A percentile compares a stretch with the other conserved stretches of the same genome.
Conservation (phyloP, 495 filamentous ascomycete species). For the Penicillium robsamsonii region DNA sequence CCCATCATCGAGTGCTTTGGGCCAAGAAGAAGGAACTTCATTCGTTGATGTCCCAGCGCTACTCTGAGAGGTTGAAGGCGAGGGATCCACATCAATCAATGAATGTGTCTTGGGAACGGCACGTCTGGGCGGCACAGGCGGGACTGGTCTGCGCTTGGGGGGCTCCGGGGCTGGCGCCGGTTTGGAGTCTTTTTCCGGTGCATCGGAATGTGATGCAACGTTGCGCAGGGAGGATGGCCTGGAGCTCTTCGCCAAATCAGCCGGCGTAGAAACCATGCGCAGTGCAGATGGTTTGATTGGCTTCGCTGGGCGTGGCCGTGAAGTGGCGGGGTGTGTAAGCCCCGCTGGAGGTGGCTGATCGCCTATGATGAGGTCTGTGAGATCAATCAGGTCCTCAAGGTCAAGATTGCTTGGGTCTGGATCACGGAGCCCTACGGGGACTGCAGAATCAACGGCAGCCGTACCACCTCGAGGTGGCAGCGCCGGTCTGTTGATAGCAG, state of each 20-base stretch:
- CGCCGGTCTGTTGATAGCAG: constrained; percentile 29
- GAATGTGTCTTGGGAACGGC: constrained; percentile 22
- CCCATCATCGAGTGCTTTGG: background rate
- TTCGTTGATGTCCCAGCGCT: constrained; percentile 14
- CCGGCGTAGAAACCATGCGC: constrained; percentile 39
- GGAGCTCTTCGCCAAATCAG: constrained; percentile 10
- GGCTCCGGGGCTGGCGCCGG: constrained; percentile 16
- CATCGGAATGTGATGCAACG: background rate
- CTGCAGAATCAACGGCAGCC: constrained; percentile 10
- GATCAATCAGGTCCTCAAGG: constrained; percentile 62
- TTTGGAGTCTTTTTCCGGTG: background rate
- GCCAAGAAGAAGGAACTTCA: constrained; percentile 5
- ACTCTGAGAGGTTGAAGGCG: constrained; percentile 13
- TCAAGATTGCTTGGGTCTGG: constrained; percentile 31
- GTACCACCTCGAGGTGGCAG: constrained; percentile 35
- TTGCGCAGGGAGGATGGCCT: constrained; percentile 4
- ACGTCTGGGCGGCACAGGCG: constrained; percentile 45
- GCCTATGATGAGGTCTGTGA: constrained; percentile 54
- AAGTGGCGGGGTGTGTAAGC: constrained; percentile 20
- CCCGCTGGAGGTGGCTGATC: constrained; percentile 11
- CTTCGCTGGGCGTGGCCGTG: constrained; percentile 52
- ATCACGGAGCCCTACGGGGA: constrained; percentile 18
- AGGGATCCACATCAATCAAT: constrained; percentile 21
- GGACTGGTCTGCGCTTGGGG: constrained; percentile 44
- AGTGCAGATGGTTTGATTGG: constrained; percentile 68